Conservation (phyloP, 1,284 basidiomycete genomes). For the Boletus semigastroideus region DNA sequence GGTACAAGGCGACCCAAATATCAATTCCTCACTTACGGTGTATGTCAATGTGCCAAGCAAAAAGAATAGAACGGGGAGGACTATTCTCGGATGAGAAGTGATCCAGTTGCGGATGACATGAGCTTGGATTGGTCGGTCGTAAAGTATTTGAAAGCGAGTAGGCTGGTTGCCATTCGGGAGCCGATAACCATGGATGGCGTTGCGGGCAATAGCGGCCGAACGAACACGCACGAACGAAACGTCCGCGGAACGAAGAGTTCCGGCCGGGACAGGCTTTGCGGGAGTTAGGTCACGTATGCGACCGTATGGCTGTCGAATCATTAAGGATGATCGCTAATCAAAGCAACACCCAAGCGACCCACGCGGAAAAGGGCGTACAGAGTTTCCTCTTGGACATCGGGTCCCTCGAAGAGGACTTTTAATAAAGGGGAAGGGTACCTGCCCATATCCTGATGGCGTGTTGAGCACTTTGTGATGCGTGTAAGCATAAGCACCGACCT, state of each 20-base stretch:
- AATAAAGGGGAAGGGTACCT: slow-evolving; percentile 75
- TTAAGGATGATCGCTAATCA: slow-evolving; percentile 15
- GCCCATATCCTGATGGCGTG: slow-evolving; percentile 73
- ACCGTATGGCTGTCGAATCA: slow-evolving; percentile 70
- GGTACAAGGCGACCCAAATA: not conserved
- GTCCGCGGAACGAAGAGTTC: slow-evolving; percentile 64
- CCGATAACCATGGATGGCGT: slow-evolving; percentile 77
- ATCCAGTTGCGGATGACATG: slow-evolving; percentile 85
- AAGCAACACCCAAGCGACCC: slow-evolving; percentile 25
- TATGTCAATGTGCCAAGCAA: slow-evolving; percentile 88
- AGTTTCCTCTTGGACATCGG: slow-evolving; percentile 78
- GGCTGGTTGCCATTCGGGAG: slow-evolving; percentile 33
- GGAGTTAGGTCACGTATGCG: slow-evolving; percentile 68
- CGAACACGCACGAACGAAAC: slow-evolving; percentile 65
- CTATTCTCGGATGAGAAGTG: slow-evolving; percentile 81
- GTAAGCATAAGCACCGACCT: slow-evolving; percentile 47
- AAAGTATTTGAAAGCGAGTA: slow-evolving; percentile 67
- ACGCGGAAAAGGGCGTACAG: slow-evolving; percentile 73
- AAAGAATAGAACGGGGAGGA: slow-evolving; percentile 84
- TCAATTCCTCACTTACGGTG: slow-evolving; percentile 52
- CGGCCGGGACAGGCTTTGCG: slow-evolving; percentile 63
- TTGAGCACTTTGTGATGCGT: not conserved
- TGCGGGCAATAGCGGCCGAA: slow-evolving; percentile 81
- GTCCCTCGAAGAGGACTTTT: slow-evolving; percentile 83
- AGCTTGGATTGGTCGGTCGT: slow-evolving; percentile 73